Conservation (phyloP, 257 asterid species). For the Solanum rostratum region DNA sequence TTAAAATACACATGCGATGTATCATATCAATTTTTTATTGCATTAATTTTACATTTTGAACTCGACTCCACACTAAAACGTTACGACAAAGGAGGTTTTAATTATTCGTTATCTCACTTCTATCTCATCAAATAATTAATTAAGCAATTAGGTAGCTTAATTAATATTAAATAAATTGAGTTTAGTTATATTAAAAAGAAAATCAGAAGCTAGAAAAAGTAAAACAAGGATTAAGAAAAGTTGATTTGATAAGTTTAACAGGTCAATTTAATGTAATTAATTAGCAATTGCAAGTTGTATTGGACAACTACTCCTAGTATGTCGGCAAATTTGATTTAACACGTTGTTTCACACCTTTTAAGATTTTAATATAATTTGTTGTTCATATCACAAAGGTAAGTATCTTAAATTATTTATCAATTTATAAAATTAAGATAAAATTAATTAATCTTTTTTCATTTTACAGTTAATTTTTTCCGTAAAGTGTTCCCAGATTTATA, state of each 20-base stretch:
- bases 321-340: neutral
- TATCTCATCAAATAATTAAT: neutral
- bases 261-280: neutral
- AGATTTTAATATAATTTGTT: neutral
- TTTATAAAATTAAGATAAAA: neutral
- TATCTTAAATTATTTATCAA: neutral
- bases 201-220: neutral
- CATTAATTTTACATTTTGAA: neutral
- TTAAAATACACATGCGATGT: too few relatives aligned
- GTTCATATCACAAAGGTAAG: neutral
- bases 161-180: neutral
- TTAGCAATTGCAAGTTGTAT: neutral
- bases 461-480: neutral
- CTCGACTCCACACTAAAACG: neutral
- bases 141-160: neutral
- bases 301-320: neutral
- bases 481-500: neutral
- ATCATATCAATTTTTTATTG: neutral
- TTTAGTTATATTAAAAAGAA: neutral
- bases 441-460: too few relatives aligned
- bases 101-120: neutral
- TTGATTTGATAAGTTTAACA: neutral
- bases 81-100: neutral
- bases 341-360: neutral
- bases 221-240: neutral